Conservation (phyloP, 371 early-diverging fungal species). For the Cladochytrium tenue region DNA sequence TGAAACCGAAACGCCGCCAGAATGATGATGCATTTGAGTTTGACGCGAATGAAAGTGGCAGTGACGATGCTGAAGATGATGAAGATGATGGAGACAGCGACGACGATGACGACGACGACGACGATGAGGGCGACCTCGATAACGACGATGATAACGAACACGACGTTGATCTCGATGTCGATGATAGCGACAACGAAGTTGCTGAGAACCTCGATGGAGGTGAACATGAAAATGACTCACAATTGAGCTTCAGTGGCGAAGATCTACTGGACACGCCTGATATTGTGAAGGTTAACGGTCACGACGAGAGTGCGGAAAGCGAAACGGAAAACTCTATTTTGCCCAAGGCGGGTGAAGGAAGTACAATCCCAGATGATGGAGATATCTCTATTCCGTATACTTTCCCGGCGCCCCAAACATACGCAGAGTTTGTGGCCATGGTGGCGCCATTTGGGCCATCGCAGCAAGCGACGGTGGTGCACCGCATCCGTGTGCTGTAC, state of each 20-base stretch:
- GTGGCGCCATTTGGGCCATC: conserved; percentile 56
- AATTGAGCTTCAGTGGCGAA: no score
- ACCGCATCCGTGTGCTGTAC: conserved; percentile 79
- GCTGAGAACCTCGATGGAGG: no score
- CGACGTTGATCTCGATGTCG: not conserved
- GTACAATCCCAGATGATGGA: no score
- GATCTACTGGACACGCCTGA: no score
- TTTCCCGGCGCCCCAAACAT: conserved; percentile 75
- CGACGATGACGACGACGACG: conserved; percentile 24
- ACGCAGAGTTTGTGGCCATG: conserved; percentile 64
- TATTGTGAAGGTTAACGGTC: no score
- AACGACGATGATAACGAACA: conserved; percentile 42
- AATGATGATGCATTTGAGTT: conserved; percentile 46
- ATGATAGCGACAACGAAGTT: not conserved
- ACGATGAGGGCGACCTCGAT: not conserved
- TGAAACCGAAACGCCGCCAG: conserved; percentile 24
- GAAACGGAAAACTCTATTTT: no score
- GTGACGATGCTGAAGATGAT: conserved; percentile 26
- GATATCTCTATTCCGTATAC: no score
- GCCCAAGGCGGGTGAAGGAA: no score
- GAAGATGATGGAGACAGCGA: conserved; percentile 43
- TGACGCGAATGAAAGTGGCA: conserved; percentile 33
- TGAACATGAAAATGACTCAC: no score
- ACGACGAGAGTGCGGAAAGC: no score
- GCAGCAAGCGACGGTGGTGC: conserved; percentile 69